Evolutionary conservation across 2,329 filamentous ascomycete species (phyloP), one percentile per base, ranked within the genome.

Genomic region (Botrytis fabae): DNA sequence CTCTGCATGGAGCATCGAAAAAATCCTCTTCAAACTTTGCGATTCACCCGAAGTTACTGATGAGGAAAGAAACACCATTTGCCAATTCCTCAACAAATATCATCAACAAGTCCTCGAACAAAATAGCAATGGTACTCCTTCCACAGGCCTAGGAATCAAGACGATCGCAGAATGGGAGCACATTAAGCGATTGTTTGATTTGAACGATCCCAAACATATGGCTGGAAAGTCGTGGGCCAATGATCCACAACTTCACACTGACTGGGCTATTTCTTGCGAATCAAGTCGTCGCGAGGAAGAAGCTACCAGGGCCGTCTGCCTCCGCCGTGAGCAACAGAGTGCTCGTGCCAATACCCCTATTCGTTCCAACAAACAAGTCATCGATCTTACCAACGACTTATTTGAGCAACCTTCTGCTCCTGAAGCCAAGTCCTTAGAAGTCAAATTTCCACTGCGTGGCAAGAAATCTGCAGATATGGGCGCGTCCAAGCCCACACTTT

Each of bases 141-240:
- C 38, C 10, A 38, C 38, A 4, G 42, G 51, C 16, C 14, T 22
- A 3, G 54, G 51, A 8, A 12, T 22, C 1, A 60, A n/a, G 28
- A 59, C 12, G n/a, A 46, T 44, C 18, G 7, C 54, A 4, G 16
- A 48, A 18, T 72, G 70, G 70, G 70, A 38, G 22, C 18, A 9
- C 2, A 40, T 60, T 25, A 72, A 72, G 35, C 48, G 70, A 20
- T 48, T 72, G 70, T 72, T 72, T 25, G 70, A 72, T n/a, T 18
- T 68, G 25, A 68, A 72, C 20, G 70, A 72, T 28, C 48, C 70
- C 5, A 59, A 14, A 0, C 70, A 72, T 44, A 46, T 68, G 20
- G 70, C 70, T n/a, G 62, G 38, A 35, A 28, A 22, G 59, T 54
- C 48, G 14, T 57, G 35, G 46, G 3, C 22, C 35, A 40, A 40